Evolutionary conservation across 805 yeast genomes (phyloP).

Genomic region (Kazachstania taianensis): DNA sequence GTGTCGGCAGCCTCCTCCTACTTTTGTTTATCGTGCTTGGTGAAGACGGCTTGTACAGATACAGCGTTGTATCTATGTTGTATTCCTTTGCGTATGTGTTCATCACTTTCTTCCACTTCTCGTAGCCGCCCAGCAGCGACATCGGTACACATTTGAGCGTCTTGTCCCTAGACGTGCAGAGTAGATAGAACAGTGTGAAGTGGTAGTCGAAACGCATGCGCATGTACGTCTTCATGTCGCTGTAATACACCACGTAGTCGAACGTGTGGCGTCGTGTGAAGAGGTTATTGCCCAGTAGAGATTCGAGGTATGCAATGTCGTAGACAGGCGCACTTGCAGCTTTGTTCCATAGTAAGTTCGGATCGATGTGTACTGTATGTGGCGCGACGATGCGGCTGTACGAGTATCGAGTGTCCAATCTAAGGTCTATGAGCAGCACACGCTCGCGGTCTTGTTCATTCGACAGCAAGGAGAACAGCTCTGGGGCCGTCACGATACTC

Average conservation of each 20-base stretch:
- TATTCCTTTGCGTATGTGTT: constrained; percentile 22
- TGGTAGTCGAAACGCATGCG: constrained; percentile 26
- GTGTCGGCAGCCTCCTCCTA: too few species aligned
- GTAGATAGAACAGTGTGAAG: constrained; percentile 23
- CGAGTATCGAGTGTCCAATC: constrained; percentile 28
- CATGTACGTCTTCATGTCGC: constrained; percentile 30
- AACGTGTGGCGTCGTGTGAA: constrained; percentile 27
- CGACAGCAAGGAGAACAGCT: constrained; percentile 36
- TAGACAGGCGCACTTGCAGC: constrained; percentile 24
- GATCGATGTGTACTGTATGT: constrained; percentile 34
- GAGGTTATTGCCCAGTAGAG: constrained; percentile 16
- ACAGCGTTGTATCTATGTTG: constrained; percentile 18
- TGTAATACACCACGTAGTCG: constrained; percentile 32
- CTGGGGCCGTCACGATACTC: constrained; percentile 38
- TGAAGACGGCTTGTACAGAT: constrained; percentile 7
- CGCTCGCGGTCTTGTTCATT: constrained; percentile 36
- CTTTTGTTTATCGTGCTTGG: constrained; percentile 2
- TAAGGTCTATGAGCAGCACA: constrained; percentile 32
- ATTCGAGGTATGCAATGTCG: constrained; percentile 25
- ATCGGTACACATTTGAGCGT: constrained; percentile 20
- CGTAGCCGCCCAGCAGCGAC: constrained; percentile 36
- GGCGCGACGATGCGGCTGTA: constrained; percentile 31
- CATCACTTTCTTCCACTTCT: constrained; percentile 33
- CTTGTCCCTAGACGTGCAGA: constrained; percentile 16
- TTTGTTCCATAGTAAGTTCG: constrained; percentile 25